Conservation (phyloP, 1,139 yeast genomes). For the Pneumocystis carinii region DNA sequence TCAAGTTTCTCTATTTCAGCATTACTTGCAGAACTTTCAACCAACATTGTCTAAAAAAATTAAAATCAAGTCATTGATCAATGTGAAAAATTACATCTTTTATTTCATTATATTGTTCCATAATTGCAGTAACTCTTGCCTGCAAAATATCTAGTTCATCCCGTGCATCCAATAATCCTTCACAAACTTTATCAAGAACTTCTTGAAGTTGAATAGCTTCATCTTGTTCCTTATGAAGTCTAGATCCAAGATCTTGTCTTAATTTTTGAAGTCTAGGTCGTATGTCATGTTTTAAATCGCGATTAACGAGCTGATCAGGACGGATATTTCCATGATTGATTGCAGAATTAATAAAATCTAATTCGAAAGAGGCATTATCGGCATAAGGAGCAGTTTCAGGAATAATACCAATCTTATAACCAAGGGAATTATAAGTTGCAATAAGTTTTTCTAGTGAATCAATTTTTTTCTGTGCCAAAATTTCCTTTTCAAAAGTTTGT, state of each 20-base stretch:
- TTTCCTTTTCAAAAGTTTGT: constrained; percentile 34
- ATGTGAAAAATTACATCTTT: constrained; percentile 17
- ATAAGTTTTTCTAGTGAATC: constrained; percentile 39
- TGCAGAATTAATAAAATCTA: constrained; percentile 23
- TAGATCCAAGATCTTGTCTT: constrained; percentile 35
- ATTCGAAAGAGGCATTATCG: constrained; percentile 20
- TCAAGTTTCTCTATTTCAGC: constrained; percentile 55
- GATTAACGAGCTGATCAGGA: constrained; percentile 29
- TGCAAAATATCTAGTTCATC: constrained; percentile 48
- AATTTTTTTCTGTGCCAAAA: constrained; percentile 33
- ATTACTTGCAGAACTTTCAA: constrained; percentile 40
- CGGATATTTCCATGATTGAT: constrained; percentile 28
- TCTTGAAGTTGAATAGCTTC: constrained; percentile 48
- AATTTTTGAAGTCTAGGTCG: constrained; percentile 31
- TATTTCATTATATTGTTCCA: constrained; percentile 43
- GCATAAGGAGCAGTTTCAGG: constrained; percentile 18
- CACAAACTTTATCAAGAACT: constrained; percentile 40
- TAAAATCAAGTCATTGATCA: neutral
- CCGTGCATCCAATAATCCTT: constrained; percentile 40
- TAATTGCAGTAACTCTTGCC: constrained; percentile 38
- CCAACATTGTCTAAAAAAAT: constrained; percentile 34
- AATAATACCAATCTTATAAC: constrained; percentile 33
- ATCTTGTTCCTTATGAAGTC: constrained; percentile 42
- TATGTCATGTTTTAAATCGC: constrained; percentile 26
- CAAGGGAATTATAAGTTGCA: constrained; percentile 40